These are phyloP conservation scores for Hortaea werneckii DNA, from an alignment of 2,329 filamentous ascomycete species.

Conservation along the genomic window DNA sequence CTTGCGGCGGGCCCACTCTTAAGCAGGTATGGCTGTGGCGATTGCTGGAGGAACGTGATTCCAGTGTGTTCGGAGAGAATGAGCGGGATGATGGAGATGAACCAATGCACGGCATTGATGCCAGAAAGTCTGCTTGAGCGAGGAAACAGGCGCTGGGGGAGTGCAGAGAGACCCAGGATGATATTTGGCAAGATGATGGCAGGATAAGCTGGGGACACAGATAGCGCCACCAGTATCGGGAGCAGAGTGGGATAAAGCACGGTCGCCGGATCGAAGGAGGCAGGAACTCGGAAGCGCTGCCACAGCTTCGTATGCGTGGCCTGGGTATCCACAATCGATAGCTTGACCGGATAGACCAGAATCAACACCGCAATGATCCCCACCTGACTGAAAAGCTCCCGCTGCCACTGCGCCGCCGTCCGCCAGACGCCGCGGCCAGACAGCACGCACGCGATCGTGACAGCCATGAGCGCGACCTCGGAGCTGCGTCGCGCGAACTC, in stretches of 20 bases:
- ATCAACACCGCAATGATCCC: slow-evolving; percentile 19
- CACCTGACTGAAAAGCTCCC: slow-evolving; percentile 29
- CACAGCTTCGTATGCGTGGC: slow-evolving; percentile 25
- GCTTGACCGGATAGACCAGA: slow-evolving; percentile 24
- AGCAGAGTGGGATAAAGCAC: slow-evolving; percentile 75
- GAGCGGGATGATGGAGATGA: slow-evolving; percentile 61
- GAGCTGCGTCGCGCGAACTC: slow-evolving; percentile 64
- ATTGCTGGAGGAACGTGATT: slow-evolving; percentile 22
- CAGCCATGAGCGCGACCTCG: slow-evolving; percentile 45
- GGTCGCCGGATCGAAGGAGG: slow-evolving; percentile 81
- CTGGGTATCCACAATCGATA: slow-evolving; percentile 24
- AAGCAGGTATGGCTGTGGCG: slow-evolving; percentile 11
- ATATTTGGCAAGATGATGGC: slow-evolving; percentile 65
- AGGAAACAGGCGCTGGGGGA: slow-evolving; percentile 65
- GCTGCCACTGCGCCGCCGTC: slow-evolving; percentile 25
- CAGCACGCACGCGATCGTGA: slow-evolving; percentile 39
- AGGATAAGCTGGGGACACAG: slow-evolving; percentile 54
- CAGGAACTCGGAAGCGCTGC: slow-evolving; percentile 51
- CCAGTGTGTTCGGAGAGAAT: slow-evolving; percentile 39
- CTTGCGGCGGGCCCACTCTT: slow-evolving; percentile 8
- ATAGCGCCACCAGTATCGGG: slow-evolving; percentile 65
- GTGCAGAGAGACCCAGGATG: slow-evolving; percentile 65
- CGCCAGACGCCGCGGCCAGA: slow-evolving; percentile 24
- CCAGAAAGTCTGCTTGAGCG: slow-evolving; percentile 46
- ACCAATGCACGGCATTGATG: slow-evolving; percentile 66